Conservation (phyloP, 106 monocot species). For the Dioscorea alata region DNA sequence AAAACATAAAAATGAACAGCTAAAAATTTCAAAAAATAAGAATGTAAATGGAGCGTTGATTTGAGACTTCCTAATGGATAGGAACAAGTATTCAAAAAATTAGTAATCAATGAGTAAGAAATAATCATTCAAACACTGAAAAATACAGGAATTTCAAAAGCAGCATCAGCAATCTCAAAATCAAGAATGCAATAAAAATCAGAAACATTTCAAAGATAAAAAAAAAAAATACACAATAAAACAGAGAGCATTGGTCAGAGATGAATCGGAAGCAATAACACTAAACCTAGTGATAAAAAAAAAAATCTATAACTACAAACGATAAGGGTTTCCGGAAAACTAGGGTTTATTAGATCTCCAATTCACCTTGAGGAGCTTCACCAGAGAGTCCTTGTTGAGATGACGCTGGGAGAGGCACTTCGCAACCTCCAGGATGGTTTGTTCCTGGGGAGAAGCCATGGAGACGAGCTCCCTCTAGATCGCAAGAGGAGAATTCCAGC, state of each 20-base stretch:
- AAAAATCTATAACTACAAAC: not conserved
- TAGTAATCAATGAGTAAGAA: no score
- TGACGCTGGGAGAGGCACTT: slow-evolving; percentile 39
- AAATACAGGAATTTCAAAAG: not conserved
- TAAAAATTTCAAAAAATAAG: no score
- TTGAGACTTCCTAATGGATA: no score
- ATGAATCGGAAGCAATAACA: not conserved
- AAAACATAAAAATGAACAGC: no score
- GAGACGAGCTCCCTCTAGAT: not conserved
- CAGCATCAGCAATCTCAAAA: not conserved
- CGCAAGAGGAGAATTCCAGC: no score
- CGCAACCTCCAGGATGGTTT: slow-evolving; percentile 24
- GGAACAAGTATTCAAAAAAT: no score
- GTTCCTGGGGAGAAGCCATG: slow-evolving; percentile 30
- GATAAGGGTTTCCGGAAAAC: no score
- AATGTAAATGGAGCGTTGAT: no score
- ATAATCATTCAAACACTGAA: not conserved
- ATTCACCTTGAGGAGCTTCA: slow-evolving; percentile 59
- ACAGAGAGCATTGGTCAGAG: not conserved
- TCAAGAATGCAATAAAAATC: not conserved
- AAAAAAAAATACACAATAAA: not conserved
- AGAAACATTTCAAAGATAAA: not conserved
- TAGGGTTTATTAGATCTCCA: not conserved
- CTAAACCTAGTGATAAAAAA: not conserved
- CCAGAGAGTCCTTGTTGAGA: slow-evolving; percentile 45